Percentiles rank a stretch among this genome's conserved stretches.
Evolutionary conservation across 2,329 filamentous ascomycete species (phyloP).

Genomic region (Arthrobotrys sphaeroides): DNA sequence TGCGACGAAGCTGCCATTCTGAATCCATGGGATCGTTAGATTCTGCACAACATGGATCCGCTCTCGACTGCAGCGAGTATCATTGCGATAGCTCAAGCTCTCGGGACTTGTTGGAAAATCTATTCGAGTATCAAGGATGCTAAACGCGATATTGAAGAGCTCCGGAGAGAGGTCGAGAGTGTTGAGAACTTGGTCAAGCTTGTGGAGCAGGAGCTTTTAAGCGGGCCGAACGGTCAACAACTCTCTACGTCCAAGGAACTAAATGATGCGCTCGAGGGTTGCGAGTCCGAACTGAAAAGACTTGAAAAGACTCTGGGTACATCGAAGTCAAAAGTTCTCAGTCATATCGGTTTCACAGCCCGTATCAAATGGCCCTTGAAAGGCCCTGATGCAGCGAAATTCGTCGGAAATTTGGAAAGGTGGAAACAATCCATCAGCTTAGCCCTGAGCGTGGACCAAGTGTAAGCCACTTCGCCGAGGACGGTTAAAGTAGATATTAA

Average conservation of each 20-base stretch:
- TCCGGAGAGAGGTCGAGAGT: constrained; percentile 14
- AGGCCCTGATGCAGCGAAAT: neutral
- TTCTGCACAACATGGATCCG: constrained; percentile 37
- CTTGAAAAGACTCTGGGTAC: neutral
- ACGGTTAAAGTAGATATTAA: neutral
- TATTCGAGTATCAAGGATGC: constrained; percentile 30
- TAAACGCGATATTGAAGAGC: neutral
- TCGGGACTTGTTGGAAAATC: constrained; percentile 20
- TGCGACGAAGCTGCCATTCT: no score
- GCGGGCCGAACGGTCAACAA: neutral
- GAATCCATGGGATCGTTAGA: no score
- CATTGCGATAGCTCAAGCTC: constrained; percentile 19
- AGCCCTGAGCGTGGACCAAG: constrained; percentile 19
- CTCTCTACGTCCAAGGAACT: neutral
- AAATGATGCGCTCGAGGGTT: neutral
- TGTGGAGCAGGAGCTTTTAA: neutral
- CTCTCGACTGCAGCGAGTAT: constrained; percentile 19
- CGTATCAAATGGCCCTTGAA: neutral
- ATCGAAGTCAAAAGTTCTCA: neutral
- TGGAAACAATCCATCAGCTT: constrained; percentile 12
- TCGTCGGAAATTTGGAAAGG: constrained; percentile 11
- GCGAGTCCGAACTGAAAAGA: neutral
- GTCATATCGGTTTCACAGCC: neutral
- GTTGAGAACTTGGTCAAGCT: constrained; percentile 1
- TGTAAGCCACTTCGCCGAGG: neutral